Conservation (phyloP, 2,329 filamentous ascomycete genomes). For the Pseudocercospora fijiensis region DNA sequence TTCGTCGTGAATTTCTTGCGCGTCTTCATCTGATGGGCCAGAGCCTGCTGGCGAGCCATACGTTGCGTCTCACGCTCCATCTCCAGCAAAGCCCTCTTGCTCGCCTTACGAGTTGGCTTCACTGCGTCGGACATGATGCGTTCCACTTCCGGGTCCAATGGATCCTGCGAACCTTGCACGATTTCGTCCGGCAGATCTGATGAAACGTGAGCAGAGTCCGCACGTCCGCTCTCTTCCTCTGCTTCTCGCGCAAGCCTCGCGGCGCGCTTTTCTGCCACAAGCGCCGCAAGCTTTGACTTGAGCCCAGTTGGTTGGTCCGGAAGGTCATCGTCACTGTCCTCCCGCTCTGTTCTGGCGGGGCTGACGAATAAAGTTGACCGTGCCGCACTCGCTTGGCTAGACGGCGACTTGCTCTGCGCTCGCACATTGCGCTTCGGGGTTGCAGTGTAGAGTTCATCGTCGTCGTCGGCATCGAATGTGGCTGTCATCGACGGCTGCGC, state of each 20-base stretch:
- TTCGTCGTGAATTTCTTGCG: slow-evolving; percentile 87
- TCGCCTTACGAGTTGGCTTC: slow-evolving; percentile 76
- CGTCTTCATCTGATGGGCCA: slow-evolving; percentile 80
- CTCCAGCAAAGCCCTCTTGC: slow-evolving; percentile 91
- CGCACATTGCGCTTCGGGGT: slow-evolving; percentile 26
- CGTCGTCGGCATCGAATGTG: slow-evolving; percentile 18
- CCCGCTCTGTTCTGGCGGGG: slow-evolving; percentile 29
- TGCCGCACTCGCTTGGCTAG: slow-evolving; percentile 18
- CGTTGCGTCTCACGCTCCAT: slow-evolving; percentile 95
- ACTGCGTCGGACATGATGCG: slow-evolving; percentile 43
- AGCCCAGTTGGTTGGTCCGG: slow-evolving; percentile 25
- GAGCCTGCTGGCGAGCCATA: slow-evolving; percentile 83
- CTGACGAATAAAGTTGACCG: slow-evolving; percentile 35
- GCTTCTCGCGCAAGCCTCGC: slow-evolving; percentile 33
- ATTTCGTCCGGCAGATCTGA: slow-evolving; percentile 33
- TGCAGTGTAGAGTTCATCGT: slow-evolving; percentile 35
- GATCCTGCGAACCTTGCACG: slow-evolving; percentile 26
- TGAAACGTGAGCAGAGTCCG: slow-evolving; percentile 19
- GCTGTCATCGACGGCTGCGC: neutral
- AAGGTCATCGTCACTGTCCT: slow-evolving; percentile 29
- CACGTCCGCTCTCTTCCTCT: slow-evolving; percentile 14
- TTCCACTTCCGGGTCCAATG: slow-evolving; percentile 29
- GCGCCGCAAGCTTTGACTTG: slow-evolving; percentile 33
- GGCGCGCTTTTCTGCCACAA: slow-evolving; percentile 36
- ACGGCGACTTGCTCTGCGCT: slow-evolving; percentile 15